These are phyloP conservation scores for Reticulascus tulasneorum DNA, from an alignment of 2,329 filamentous ascomycete species.

Conservation along the genomic window DNA sequence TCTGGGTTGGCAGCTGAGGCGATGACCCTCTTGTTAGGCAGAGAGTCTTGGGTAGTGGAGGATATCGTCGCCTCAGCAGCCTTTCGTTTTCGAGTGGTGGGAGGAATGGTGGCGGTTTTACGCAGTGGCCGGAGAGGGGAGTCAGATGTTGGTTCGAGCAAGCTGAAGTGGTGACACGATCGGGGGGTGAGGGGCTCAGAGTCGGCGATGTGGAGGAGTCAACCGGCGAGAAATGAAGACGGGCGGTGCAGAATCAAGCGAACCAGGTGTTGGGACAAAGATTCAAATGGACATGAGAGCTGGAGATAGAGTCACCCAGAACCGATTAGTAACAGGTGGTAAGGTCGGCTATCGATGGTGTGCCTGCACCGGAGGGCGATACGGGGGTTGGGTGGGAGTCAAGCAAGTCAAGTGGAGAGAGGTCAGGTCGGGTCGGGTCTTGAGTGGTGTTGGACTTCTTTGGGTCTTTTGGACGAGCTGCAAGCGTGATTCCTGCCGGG, in stretches of 20 bases:
- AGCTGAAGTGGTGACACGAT: background rate
- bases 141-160: conserved; percentile 1
- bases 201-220: conserved; percentile 7
- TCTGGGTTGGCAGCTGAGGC: conserved; percentile 44
- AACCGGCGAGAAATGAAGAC: background rate
- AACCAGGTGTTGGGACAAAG: conserved; percentile 1
- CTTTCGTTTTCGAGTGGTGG: conserved; percentile 57
- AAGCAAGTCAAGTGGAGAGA: background rate
- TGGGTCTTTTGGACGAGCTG: too few relatives aligned
- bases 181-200: conserved; percentile 1
- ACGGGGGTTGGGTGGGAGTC: background rate
- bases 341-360: conserved; percentile 2
- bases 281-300: background rate
- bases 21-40: conserved; percentile 51
- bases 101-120: conserved; percentile 52
- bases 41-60: conserved; percentile 37
- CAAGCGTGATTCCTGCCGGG: too few relatives aligned
- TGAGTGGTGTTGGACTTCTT: too few relatives aligned
- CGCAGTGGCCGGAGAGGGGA: conserved; percentile 3
- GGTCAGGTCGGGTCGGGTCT: too few relatives aligned
- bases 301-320: background rate
- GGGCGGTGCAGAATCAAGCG: background rate
- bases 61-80: conserved; percentile 61
- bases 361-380: background rate
- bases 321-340: conserved; percentile 6